Evolutionary conservation across 2,329 filamentous ascomycete genomes (phyloP).

Genomic region (Leptographium radiaticola): DNA sequence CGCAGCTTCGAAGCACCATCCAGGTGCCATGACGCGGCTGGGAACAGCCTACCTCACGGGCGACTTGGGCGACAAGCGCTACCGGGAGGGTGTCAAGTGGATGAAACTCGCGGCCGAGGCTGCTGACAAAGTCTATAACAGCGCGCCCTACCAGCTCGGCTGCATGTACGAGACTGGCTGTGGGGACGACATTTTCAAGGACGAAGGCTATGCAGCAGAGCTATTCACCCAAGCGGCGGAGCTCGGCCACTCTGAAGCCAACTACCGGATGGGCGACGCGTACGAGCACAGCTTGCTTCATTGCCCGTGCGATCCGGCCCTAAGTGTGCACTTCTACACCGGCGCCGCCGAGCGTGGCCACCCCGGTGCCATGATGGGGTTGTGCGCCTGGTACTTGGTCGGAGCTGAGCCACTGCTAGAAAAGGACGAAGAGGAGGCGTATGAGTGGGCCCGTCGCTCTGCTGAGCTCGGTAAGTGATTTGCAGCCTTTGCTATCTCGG

Average conservation of each 20-base stretch:
- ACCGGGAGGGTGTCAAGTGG: conserved; percentile 91
- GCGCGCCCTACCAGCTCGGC: conserved; percentile 82
- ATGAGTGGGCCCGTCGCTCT: conserved; percentile 84
- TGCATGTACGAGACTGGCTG: conserved; percentile 85
- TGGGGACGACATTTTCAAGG: conserved; percentile 85
- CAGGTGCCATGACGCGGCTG: conserved; percentile 84
- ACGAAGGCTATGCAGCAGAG: conserved; percentile 81
- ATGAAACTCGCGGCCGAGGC: conserved; percentile 84
- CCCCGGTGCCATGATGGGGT: conserved; percentile 86
- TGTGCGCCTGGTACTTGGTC: conserved; percentile 98
- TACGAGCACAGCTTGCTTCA: conserved; percentile 85
- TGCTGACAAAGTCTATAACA: conserved; percentile 84
- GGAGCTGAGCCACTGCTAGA: conserved; percentile 85
- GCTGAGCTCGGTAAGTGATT: conserved; percentile 58
- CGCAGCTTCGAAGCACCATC: conserved; percentile 85
- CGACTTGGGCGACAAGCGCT: conserved; percentile 76
- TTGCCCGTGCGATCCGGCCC: conserved; percentile 79
- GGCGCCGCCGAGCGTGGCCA: conserved; percentile 77
- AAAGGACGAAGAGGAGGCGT: conserved; percentile 91
- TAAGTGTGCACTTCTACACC: conserved; percentile 97
- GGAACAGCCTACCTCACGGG: conserved; percentile 82
- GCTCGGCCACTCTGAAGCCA: conserved; percentile 75
- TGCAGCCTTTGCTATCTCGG: neutral
- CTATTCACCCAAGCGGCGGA: conserved; percentile 91
- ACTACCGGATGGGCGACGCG: conserved; percentile 81